Evolutionary conservation across 192 early-diverging fungal species (phyloP).

Genomic region (Chytriomyces sp.): DNA sequence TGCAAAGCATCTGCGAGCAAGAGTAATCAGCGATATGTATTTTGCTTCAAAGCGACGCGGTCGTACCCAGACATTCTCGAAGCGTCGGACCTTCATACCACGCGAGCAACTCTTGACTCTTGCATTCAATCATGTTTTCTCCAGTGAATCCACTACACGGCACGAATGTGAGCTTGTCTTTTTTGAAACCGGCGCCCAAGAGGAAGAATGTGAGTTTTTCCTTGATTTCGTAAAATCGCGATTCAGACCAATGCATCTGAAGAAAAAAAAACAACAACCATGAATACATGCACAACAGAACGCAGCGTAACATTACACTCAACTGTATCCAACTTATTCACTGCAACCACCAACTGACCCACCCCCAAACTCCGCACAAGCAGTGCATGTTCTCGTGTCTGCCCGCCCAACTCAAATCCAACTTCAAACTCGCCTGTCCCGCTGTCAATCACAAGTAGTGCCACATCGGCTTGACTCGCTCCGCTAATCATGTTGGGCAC

Average conservation of each 20-base stretch:
- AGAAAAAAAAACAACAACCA: constrained; percentile 10
- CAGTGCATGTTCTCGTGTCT: constrained; percentile 95
- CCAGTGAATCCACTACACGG: constrained; percentile 92
- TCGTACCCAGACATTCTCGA: constrained; percentile 69
- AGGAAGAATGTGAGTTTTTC: constrained; percentile 74
- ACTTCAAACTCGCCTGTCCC: constrained; percentile 91
- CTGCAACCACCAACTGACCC: constrained; percentile 85
- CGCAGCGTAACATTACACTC: neutral
- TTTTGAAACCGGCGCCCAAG: constrained; percentile 78
- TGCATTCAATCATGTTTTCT: constrained; percentile 73
- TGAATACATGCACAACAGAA: constrained; percentile 22
- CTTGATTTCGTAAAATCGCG: constrained; percentile 78
- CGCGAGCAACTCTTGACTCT: constrained; percentile 46
- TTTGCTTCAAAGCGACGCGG: neutral
- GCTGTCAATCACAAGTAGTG: constrained; percentile 90
- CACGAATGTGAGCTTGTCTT: constrained; percentile 76
- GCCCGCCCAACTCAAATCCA: constrained; percentile 92
- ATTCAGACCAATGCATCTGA: constrained; percentile 79
- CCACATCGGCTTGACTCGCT: constrained; percentile 90
- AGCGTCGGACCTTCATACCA: constrained; percentile 89
- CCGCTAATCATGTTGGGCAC: constrained; percentile 99
- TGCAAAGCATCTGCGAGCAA: constrained; percentile 70
- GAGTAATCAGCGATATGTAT: constrained; percentile 3
- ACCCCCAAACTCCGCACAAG: constrained; percentile 92
- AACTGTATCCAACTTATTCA: constrained; percentile 95